These are phyloP conservation scores for Gnomoniopsis sp. DNA, from an alignment of 2,329 filamentous ascomycete species.

Conservation along the genomic window DNA sequence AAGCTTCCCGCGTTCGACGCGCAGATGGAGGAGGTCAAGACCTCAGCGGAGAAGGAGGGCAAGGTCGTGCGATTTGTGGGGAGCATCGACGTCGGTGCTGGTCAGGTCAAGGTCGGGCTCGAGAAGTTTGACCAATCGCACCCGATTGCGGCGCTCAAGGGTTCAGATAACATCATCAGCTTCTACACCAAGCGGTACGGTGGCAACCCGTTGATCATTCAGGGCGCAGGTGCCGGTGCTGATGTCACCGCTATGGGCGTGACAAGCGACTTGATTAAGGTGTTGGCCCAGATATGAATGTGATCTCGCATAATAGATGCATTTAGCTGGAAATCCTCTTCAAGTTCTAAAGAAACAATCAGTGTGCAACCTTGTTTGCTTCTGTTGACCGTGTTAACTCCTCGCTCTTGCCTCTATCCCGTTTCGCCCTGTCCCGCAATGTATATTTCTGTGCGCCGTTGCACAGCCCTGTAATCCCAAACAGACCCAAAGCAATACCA, in stretches of 20 bases:
- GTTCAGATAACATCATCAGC: slow-evolving; percentile 98
- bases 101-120: slow-evolving; percentile 85
- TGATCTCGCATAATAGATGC: neutral
- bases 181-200: slow-evolving; percentile 98
- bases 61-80: slow-evolving; percentile 95
- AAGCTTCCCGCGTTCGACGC: slow-evolving; percentile 77
- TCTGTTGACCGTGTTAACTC: slow-evolving; percentile 8
- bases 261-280: slow-evolving; percentile 88
- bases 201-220: slow-evolving; percentile 84
- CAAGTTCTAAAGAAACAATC: neutral
- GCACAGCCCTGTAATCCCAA: neutral
- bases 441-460: slow-evolving; percentile 3
- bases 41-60: slow-evolving; percentile 77
- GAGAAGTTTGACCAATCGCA: slow-evolving; percentile 85
- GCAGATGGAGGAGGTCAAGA: slow-evolving; percentile 87
- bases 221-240: slow-evolving; percentile 89
- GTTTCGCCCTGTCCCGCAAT: neutral
- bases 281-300: slow-evolving; percentile 64
- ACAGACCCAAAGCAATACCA: neutral
- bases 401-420: slow-evolving; percentile 5
- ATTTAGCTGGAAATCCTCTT: neutral
- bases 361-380: neutral
- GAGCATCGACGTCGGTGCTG: slow-evolving; percentile 79
- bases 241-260: slow-evolving; percentile 98
- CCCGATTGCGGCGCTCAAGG: slow-evolving; percentile 90